Conservation (phyloP, 2,329 filamentous ascomycete species). For the Pseudocercospora pini-densiflorae region DNA sequence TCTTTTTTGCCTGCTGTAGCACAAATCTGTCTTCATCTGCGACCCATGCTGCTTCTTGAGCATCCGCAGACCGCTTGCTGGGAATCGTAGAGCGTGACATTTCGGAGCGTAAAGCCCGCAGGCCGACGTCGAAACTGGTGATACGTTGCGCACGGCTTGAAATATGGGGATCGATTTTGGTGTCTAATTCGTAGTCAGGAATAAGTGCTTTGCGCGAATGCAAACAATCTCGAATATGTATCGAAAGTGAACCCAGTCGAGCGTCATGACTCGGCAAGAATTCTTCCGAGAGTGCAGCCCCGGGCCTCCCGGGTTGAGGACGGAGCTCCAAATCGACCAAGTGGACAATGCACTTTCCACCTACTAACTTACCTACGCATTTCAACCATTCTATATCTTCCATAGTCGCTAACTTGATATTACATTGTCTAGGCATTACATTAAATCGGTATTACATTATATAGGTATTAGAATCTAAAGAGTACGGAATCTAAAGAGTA, state of each 20-base stretch:
- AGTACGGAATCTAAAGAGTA: no score
- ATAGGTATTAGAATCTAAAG: no score
- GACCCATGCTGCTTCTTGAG: slow-evolving; percentile 69
- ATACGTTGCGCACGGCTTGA: slow-evolving; percentile 18
- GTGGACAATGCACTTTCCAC: no score
- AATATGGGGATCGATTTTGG: not conserved
- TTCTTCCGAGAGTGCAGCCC: not conserved
- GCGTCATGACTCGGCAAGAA: not conserved
- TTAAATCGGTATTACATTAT: no score
- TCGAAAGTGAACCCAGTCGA: not conserved
- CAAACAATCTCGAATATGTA: slow-evolving; percentile 12
- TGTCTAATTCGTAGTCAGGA: slow-evolving; percentile 1
- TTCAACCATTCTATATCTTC: no score
- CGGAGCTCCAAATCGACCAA: no score
- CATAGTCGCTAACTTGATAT: no score
- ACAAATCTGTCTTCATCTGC: slow-evolving; percentile 96
- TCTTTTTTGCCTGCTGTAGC: slow-evolving; percentile 95
- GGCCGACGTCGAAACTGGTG: slow-evolving; percentile 10
- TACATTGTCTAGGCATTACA: no score
- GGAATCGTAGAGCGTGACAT: slow-evolving; percentile 42
- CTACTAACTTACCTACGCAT: no score
- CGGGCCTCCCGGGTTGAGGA: not conserved
- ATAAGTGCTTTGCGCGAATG: not conserved
- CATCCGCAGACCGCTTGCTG: slow-evolving; percentile 49
- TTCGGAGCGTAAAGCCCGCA: slow-evolving; percentile 2